phyloP scores from a whole-genome alignment of 169 alveolate genomes.

The Ichthyophthirius multifiliis region DNA sequence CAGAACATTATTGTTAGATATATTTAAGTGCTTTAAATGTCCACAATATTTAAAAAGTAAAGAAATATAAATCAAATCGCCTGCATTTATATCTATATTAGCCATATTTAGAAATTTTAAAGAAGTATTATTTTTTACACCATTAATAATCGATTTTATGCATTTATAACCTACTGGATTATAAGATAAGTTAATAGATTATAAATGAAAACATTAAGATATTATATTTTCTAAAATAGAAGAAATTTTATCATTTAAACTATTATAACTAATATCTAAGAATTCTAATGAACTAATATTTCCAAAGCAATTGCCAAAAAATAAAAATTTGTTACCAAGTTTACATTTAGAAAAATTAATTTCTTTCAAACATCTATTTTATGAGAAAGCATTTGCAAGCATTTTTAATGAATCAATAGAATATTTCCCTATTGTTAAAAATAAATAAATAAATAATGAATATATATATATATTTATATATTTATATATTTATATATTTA shows the following conservation, averaged over 20 bases:
- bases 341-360: not conserved
- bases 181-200: not conserved
- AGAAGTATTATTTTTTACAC: not conserved
- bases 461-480: too few relatives aligned
- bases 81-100: not conserved
- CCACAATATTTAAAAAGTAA: not conserved
- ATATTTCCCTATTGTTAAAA: not conserved
- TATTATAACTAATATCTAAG: not conserved
- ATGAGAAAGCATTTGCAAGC: not conserved
- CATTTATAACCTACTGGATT: not conserved
- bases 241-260: not conserved
- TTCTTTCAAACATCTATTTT: conserved; percentile 1
- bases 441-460: too few relatives aligned
- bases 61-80: not conserved
- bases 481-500: not conserved
- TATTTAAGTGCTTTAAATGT: not conserved
- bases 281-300: not conserved
- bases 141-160: not conserved
- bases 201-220: not conserved
- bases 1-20: not conserved
- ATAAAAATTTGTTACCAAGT: not conserved
- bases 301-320: not conserved
- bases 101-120: not conserved
- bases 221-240: not conserved
- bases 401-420: not conserved